A percentile compares a stretch with the other conserved stretches of the same genome.
These are phyloP conservation scores for Trichosanthes truncata DNA, from an alignment of 306 rosid species.

Conservation along the genomic window DNA sequence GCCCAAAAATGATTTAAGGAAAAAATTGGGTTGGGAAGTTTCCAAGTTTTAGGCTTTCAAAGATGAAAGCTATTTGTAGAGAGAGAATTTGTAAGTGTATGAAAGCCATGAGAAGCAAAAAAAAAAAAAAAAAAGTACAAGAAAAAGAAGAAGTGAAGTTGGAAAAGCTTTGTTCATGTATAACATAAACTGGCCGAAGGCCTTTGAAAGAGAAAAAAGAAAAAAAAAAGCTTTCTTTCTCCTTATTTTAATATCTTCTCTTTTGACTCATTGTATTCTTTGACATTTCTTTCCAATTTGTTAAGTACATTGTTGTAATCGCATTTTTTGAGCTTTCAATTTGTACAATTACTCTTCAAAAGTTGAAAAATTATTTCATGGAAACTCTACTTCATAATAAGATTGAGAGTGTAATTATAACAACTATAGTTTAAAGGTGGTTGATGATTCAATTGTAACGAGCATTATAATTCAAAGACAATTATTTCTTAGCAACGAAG, in stretches of 20 bases:
- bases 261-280: background rate
- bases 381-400: too few relatives aligned
- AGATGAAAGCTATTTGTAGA: conserved; percentile 66
- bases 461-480: too few relatives aligned
- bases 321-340: background rate
- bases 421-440: too few relatives aligned
- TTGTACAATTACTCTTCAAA: too few relatives aligned
- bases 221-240: conserved; percentile 10
- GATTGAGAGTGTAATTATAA: too few relatives aligned
- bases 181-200: conserved; percentile 71
- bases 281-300: background rate
- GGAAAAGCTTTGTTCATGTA: conserved; percentile 16
- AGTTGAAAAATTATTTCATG: too few relatives aligned
- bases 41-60: conserved; percentile 45
- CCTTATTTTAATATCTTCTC: background rate
- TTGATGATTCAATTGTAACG: too few relatives aligned
- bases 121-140: too few relatives aligned
- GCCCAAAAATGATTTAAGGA: conserved; percentile 47
- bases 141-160: background rate
- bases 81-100: conserved; percentile 27
- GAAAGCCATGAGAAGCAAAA: background rate
- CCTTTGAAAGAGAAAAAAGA: conserved; percentile 26
- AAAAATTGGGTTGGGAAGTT: conserved; percentile 30
- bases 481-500: too few relatives aligned
- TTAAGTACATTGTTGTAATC: background rate